Evolutionary conservation across 2,329 filamentous ascomycete species (phyloP), one percentile per base, ranked within the genome.

Genomic region (Dactylellina haptotyla): DNA sequence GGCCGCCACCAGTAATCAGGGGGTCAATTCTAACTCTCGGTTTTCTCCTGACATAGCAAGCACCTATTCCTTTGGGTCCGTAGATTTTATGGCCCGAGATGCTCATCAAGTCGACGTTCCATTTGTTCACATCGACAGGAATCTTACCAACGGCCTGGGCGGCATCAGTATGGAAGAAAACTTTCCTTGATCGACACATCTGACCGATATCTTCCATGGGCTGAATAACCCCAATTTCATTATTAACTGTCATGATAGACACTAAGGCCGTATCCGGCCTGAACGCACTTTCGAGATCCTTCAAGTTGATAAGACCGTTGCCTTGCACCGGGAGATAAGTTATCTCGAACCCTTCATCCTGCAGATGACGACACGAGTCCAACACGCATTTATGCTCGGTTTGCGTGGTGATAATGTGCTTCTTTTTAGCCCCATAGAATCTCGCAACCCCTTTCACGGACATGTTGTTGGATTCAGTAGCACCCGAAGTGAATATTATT

Each of bases 381-480:
- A 99, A 85, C 14, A 99, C 95, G 82, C 95, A 99, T 84, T 99
- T 99, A 85, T 99, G 95, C 83, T 99, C 95, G 0, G 95, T 99
- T 83, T 98, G 95, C 39, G 89, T 92, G 23, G 95, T 99, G 81
- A 99, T 93, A 79, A 99, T 94, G 82, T 99, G 95, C 83, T 91
- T 97, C 84, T 91, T 97, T 87, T 97, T 97, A 78, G 93, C 93
- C 76, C 92, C 93, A 80, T 97, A 97, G 83, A 99, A 99, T 75
- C 94, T 87, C 18, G 95, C 93, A 6, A 99, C 94, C 76, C 95
- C 95, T 84, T 99, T 99, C 84, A 99, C 92, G 82, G 93, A 97
- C 95, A 99, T 99, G 79, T 99, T 99, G 83, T 99, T 99, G 80
- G 93, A 97, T 84, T 99, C 95, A 0, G 95, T 99, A 14, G 95